phyloP scores from a whole-genome alignment of 257 asterid species.

The Lavandula angustifolia region DNA sequence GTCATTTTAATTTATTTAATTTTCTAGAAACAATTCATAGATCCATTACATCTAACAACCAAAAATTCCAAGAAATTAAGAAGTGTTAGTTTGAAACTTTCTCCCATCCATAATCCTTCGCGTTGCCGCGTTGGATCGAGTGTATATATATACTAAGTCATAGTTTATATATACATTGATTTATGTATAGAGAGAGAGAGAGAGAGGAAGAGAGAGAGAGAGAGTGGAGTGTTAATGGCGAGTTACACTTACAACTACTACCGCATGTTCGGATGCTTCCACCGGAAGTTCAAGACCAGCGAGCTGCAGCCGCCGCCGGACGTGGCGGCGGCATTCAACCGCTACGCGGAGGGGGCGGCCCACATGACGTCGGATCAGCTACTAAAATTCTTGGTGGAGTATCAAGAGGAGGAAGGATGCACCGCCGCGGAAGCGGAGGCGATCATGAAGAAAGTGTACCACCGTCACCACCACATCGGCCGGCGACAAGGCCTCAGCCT shows the following conservation, averaged over 20 bases:
- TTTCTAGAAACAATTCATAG: too few species aligned
- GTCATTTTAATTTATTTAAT: too few species aligned
- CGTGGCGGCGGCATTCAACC: constrained; percentile 52
- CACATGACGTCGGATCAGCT: constrained; percentile 66
- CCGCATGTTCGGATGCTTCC: constrained; percentile 61
- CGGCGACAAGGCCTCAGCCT: constrained; percentile 45
- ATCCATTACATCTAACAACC: too few species aligned
- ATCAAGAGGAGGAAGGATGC: constrained; percentile 54
- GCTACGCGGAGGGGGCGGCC: constrained; percentile 47
- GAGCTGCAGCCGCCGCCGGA: constrained; percentile 79
- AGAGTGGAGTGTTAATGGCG: constrained; percentile 46
- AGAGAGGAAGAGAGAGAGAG: constrained; percentile 6
- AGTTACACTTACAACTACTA: constrained; percentile 76
- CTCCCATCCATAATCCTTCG: too few species aligned
- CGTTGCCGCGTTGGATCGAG: too few species aligned
- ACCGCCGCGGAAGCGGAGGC: constrained; percentile 53
- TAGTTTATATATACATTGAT: too few species aligned
- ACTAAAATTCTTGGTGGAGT: constrained; percentile 52
- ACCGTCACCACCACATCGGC: constrained; percentile 42
- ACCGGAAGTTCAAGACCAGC: constrained; percentile 75
- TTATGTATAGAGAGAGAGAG: constrained; percentile 13
- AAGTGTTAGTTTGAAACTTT: too few species aligned
- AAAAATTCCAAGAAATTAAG: too few species aligned
- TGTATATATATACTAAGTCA: too few species aligned
- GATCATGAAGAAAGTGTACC: constrained; percentile 45